Base-by-base conservation (phyloP, 2,329 filamentous ascomycete genomes). In the Samsoniella hepiali region DNA sequence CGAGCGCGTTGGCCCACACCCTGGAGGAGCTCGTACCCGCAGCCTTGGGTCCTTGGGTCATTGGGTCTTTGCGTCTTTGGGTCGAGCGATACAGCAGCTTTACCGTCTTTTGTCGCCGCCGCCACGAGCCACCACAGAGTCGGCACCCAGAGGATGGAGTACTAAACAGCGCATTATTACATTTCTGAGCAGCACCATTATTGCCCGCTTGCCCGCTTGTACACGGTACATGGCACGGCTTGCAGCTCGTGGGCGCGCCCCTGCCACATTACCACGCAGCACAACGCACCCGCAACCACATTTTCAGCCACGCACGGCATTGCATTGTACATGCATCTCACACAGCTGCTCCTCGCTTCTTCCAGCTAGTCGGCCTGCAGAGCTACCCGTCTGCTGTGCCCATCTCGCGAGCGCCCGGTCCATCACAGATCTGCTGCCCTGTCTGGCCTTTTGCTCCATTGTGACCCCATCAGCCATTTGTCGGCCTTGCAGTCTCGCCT, bases 291-390 rank as follows among this genome's bases (percentile, higher is more conserved):
- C 57, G 44, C 57, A 50, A 59, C 57, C 57, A 50, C 57, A 50
- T 59, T 59, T 58, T 50, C 57, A 59, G 57, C 57, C 57, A 59
- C 57, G 58, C 57, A 60, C 49, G 47, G 58, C 58, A 60, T 60
- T 53, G 58, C 58, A 60, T 60, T 60, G 58, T 51, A 60, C 58
- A 51, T 60, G 57, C 57, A 59, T 59, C 57, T 59, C 58, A 31
- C 47, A 44, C 58, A 44, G 17, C 58, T 53, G 15, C 36, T 60
- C 36, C 58, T 60, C 45, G 58, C 47, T 60, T 44, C 32, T 17
- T 22, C 38, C 58, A 32, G 15, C 45, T 27, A 60, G 58, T 60
- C 50, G 55, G 44, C 56, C 22, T 49, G 44, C 56, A 58, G 32
- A 58, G 17, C 56, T 49, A 49, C n/a, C 57, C 42, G 54, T 32